These are phyloP conservation scores for Cinchona pubescens DNA, from an alignment of 257 asterid genomes.

Conservation along the genomic window DNA sequence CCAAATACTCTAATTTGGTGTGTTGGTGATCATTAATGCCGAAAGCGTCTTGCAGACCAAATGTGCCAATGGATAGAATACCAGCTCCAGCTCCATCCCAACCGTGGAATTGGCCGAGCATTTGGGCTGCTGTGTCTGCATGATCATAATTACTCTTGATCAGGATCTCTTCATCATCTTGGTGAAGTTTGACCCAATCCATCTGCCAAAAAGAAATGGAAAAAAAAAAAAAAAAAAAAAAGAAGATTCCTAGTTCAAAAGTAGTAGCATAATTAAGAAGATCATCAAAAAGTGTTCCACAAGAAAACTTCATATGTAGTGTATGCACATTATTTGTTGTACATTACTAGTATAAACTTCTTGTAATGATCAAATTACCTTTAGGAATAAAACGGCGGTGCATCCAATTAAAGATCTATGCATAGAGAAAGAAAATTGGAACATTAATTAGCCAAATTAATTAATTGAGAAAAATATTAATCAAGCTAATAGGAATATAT, in stretches of 20 bases:
- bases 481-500: no score
- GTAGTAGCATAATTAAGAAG: no score
- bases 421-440: neutral
- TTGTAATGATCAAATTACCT: no score
- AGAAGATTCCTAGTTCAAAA: neutral
- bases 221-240: neutral
- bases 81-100: conserved; percentile 31
- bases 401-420: conserved; percentile 80
- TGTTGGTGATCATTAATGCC: conserved; percentile 11
- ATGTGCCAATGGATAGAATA: conserved; percentile 62
- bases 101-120: conserved; percentile 26
- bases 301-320: neutral
- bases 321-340: no score
- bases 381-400: conserved; percentile 54
- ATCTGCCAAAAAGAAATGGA: conserved; percentile 23
- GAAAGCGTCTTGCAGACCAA: conserved; percentile 43
- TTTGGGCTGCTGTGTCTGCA: conserved; percentile 22
- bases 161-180: conserved; percentile 22
- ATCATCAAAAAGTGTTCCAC: neutral
- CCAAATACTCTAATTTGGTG: neutral
- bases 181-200: conserved; percentile 26
- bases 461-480: neutral
- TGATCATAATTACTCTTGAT: neutral
- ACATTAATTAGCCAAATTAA: neutral
- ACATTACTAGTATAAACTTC: no score